phyloP scores from a whole-genome alignment of 208 protist genomes.

The Leishmania major region DNA sequence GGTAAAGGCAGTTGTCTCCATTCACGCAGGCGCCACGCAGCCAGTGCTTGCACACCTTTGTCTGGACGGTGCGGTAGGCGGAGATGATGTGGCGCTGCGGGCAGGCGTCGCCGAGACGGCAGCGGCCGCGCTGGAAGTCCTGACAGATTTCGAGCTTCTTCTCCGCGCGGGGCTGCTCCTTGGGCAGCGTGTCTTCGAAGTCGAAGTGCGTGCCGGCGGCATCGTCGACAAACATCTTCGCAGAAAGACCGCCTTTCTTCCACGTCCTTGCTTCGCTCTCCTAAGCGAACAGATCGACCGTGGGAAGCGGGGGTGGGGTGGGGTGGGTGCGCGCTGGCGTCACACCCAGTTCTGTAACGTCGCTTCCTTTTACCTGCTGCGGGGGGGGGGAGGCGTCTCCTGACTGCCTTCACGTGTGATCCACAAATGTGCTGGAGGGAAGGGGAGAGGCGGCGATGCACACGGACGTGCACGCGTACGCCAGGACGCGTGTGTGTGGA shows the following conservation, averaged over 20 bases:
- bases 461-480: neutral
- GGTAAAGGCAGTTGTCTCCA: slow-evolving; percentile 95
- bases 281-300: neutral
- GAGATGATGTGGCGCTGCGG: slow-evolving; percentile 94
- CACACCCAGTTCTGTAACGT: neutral
- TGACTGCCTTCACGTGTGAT: neutral
- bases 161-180: slow-evolving; percentile 73
- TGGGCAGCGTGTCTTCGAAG: slow-evolving; percentile 79
- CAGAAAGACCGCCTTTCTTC: neutral
- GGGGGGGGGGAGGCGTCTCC: neutral
- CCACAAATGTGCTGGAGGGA: neutral
- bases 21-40: slow-evolving; percentile 96
- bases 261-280: neutral
- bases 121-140: slow-evolving; percentile 95
- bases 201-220: slow-evolving; percentile 60
- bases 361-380: neutral
- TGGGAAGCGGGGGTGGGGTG: neutral
- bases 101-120: slow-evolving; percentile 92
- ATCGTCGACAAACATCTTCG: slow-evolving; percentile 72
- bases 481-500: neutral
- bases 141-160: slow-evolving; percentile 91
- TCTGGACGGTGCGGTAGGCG: slow-evolving; percentile 58
- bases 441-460: neutral
- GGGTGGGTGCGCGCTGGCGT: neutral
- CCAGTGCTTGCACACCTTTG: slow-evolving; percentile 97